phyloP scores from a whole-genome alignment of 495 filamentous ascomycete species.

The Xylaria longipes region DNA sequence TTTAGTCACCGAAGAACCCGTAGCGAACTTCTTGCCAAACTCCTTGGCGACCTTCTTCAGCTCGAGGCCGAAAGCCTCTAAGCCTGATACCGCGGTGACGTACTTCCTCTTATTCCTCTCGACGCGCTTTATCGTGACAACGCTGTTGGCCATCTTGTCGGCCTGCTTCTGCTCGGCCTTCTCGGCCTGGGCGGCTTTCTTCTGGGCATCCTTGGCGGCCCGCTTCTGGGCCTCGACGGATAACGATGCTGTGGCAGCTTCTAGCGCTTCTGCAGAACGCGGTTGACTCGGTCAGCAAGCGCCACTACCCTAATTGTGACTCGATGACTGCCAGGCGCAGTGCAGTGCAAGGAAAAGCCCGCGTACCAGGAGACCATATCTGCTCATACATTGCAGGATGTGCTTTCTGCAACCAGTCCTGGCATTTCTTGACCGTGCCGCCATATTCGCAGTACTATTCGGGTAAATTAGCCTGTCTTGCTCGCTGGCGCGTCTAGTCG shows the following conservation, averaged over 20 bases:
- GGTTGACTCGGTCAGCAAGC: conserved; percentile 28
- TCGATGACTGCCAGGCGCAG: background rate
- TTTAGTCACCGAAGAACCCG: conserved; percentile 91
- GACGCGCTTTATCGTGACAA: conserved; percentile 92
- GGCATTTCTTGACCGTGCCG: conserved; percentile 96
- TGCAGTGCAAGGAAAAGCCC: background rate
- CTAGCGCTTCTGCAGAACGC: conserved; percentile 70
- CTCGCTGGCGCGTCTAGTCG: conserved; percentile 1
- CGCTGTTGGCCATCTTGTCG: conserved; percentile 76
- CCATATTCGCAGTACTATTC: conserved; percentile 97
- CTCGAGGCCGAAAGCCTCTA: conserved; percentile 90
- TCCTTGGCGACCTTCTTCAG: conserved; percentile 93
- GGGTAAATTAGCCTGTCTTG: conserved; percentile 29
- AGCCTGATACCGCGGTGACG: conserved; percentile 85
- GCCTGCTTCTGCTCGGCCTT: conserved; percentile 79
- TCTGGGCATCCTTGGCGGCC: conserved; percentile 90
- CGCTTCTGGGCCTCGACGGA: conserved; percentile 89
- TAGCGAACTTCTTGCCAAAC: conserved; percentile 92
- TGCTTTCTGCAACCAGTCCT: conserved; percentile 86
- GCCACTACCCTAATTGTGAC: background rate
- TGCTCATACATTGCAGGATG: conserved; percentile 74
- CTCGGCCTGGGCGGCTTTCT: conserved; percentile 92
- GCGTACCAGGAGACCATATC: conserved; percentile 83
- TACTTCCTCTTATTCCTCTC: conserved; percentile 98
- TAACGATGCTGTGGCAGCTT: conserved; percentile 80